These are phyloP conservation scores for Xylariaceae sp. DNA, from an alignment of 2,329 filamentous ascomycete species.

Conservation along the genomic window DNA sequence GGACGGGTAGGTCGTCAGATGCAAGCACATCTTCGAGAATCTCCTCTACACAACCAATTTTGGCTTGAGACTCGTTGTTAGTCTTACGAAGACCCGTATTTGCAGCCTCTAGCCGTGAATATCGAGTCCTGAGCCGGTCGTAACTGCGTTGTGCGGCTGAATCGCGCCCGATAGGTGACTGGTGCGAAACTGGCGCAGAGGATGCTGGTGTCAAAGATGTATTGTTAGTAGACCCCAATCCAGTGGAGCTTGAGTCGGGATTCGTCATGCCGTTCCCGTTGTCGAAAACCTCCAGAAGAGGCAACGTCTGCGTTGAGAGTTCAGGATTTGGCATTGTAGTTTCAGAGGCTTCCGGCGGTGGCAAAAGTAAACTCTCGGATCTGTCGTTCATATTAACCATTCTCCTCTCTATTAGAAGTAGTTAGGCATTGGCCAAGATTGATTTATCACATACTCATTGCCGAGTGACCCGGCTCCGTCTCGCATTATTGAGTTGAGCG, in stretches of 20 bases:
- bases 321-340: background rate
- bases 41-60: background rate
- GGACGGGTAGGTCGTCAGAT: background rate
- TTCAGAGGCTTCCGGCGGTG: background rate
- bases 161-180: background rate
- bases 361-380: too few relatives aligned
- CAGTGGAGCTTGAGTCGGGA: background rate
- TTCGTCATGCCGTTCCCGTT: background rate
- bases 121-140: background rate
- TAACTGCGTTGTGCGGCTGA: background rate
- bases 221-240: background rate
- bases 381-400: too few relatives aligned
- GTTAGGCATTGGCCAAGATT: background rate
- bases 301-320: background rate
- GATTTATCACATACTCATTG: background rate
- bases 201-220: background rate
- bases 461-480: background rate
- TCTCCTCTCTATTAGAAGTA: background rate
- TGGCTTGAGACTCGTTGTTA: background rate
- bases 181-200: too few relatives aligned
- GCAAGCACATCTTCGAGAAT: background rate
- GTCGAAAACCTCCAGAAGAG: background rate
- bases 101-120: background rate
- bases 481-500: too few relatives aligned
- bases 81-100: slow-evolving; percentile 4